Percentiles rank a stretch among this genome's conserved stretches.
Evolutionary conservation across 108 stramenopile genomes (phyloP).

Genomic region (Chaetoceros muelleri): DNA sequence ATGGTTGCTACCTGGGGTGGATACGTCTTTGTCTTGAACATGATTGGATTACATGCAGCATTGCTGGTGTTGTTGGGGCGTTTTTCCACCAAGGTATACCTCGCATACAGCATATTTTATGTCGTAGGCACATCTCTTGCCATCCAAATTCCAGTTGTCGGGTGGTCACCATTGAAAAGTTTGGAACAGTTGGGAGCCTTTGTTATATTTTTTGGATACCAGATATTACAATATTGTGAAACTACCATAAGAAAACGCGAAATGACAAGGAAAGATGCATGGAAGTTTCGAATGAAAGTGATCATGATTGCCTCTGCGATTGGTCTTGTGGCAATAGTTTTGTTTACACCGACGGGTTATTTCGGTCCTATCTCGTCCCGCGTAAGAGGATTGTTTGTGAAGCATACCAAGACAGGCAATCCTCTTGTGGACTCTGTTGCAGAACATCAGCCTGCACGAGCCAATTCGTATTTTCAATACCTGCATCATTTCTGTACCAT

Average conservation of each 20-base stretch:
- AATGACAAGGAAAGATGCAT: conserved; percentile 31
- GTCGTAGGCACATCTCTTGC: conserved; percentile 82
- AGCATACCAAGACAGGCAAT: conserved; percentile 89
- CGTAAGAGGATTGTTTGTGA: conserved; percentile 80
- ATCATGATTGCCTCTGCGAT: conserved; percentile 18
- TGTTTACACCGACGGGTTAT: conserved; percentile 84
- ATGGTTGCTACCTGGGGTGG: conserved; percentile 98
- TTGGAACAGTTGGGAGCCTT: conserved; percentile 77
- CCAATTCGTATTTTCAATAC: conserved; percentile 94
- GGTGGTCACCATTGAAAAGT: conserved; percentile 81
- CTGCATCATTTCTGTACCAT: conserved; percentile 88
- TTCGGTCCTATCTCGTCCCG: conserved; percentile 83
- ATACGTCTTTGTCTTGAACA: conserved; percentile 96
- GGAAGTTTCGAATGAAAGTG: conserved; percentile 55
- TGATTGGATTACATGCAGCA: conserved; percentile 90
- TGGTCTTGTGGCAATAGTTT: conserved; percentile 25
- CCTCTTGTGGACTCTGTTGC: conserved; percentile 89
- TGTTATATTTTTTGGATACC: conserved; percentile 65
- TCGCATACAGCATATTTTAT: conserved; percentile 90
- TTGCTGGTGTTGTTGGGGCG: conserved; percentile 72
- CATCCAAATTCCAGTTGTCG: conserved; percentile 90
- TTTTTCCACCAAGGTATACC: conserved; percentile 76
- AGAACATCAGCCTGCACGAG: conserved; percentile 95
- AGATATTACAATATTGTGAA: conserved; percentile 63
- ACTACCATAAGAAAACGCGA: conserved; percentile 32